These are phyloP conservation scores for Ophiostoma quercus DNA, from an alignment of 2,329 filamentous ascomycete genomes.

Conservation along the genomic window DNA sequence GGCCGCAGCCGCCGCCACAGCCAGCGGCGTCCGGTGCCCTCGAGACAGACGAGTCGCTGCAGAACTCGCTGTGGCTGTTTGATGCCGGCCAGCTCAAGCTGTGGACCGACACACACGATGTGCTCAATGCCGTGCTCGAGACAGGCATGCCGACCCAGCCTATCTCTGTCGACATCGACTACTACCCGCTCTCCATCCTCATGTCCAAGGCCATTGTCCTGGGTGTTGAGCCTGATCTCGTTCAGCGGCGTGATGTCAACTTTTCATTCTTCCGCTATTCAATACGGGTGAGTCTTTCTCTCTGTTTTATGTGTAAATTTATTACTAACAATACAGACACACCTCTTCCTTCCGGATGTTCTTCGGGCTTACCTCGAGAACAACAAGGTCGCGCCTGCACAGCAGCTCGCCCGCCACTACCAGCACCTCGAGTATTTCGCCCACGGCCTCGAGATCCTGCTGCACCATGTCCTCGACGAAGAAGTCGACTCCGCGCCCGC, in stretches of 20 bases:
- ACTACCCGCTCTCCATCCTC: constrained; percentile 84
- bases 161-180: constrained; percentile 80
- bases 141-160: constrained; percentile 66
- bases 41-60: constrained; percentile 48
- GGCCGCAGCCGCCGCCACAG: constrained; percentile 2
- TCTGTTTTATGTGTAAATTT: neutral
- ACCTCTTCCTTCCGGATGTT: constrained; percentile 85
- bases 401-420: constrained; percentile 78
- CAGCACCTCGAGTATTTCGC: constrained; percentile 85
- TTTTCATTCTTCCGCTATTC: constrained; percentile 88
- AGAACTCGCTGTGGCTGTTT: constrained; percentile 91
- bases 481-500: constrained; percentile 67
- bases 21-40: constrained; percentile 19
- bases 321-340: constrained; percentile 54
- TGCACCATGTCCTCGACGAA: constrained; percentile 90
- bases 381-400: constrained; percentile 72
- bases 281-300: constrained; percentile 62
- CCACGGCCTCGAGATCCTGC: constrained; percentile 83
- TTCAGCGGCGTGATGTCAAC: constrained; percentile 85
- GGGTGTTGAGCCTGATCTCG: constrained; percentile 84
- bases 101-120: constrained; percentile 84
- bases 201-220: constrained; percentile 86
- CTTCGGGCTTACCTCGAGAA: constrained; percentile 72
- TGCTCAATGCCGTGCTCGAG: constrained; percentile 62
- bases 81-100: constrained; percentile 79